A percentile compares a stretch with the other conserved stretches of the same genome.
These are phyloP conservation scores for Neurospora sp. DNA, from an alignment of 495 filamentous ascomycete species.

Conservation along the genomic window DNA sequence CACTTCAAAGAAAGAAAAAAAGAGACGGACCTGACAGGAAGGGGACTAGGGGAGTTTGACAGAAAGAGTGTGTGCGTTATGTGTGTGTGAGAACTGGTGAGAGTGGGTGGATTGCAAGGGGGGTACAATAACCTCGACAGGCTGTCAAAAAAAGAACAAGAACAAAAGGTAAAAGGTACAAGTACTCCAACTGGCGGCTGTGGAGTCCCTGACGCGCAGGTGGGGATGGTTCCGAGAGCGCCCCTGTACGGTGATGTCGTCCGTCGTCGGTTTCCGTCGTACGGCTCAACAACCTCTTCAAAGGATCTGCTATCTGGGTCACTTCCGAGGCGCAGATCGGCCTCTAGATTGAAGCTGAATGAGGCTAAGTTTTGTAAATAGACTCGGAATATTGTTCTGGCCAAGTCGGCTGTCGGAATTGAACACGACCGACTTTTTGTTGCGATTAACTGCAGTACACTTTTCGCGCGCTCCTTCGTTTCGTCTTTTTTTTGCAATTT, in stretches of 20 bases:
- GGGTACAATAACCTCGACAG: neutral
- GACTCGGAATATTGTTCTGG: neutral
- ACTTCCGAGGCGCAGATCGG: neutral
- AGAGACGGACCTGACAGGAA: neutral
- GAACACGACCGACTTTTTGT: neutral
- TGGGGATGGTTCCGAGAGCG: neutral
- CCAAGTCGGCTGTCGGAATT: neutral
- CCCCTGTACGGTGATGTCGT: slow-evolving; percentile 3
- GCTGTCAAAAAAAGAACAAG: neutral
- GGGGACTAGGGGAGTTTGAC: neutral
- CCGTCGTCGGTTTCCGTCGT: neutral
- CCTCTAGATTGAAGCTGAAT: neutral
- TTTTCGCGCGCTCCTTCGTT: neutral
- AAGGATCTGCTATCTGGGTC: neutral
- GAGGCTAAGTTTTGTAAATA: neutral
- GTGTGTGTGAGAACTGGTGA: neutral
- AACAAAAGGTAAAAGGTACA: neutral
- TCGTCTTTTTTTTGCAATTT: neutral
- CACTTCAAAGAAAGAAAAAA: neutral
- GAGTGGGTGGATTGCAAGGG: neutral
- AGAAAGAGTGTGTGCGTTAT: neutral
- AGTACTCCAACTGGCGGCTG: neutral
- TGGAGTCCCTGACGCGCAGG: slow-evolving; percentile 4
- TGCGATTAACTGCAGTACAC: neutral
- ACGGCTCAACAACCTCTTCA: neutral